phyloP scores from a whole-genome alignment of 257 asterid species.

The Nicotiana noctiflora region DNA sequence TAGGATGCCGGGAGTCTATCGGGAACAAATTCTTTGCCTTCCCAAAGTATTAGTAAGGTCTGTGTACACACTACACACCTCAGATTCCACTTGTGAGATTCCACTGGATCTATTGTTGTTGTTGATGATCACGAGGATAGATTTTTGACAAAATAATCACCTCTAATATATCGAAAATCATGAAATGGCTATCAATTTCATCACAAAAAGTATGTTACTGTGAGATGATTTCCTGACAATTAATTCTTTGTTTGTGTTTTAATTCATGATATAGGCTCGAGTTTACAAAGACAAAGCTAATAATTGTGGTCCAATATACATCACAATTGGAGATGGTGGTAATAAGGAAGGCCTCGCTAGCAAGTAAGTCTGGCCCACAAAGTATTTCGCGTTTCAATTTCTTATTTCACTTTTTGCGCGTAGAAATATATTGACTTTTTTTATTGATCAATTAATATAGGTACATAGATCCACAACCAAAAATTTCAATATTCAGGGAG shows the following conservation, averaged over 20 bases:
- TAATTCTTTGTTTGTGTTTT: not conserved
- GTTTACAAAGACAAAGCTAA: conserved; percentile 48
- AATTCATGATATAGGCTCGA: conserved; percentile 26
- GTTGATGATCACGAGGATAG: too few species aligned
- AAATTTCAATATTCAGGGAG: conserved; percentile 61
- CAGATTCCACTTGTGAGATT: too few species aligned
- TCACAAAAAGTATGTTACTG: not conserved
- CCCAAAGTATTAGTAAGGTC: too few species aligned
- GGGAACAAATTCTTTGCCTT: too few species aligned
- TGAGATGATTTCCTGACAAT: not conserved
- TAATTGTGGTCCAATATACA: conserved; percentile 54
- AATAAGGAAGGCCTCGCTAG: conserved; percentile 81
- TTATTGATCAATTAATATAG: conserved; percentile 22
- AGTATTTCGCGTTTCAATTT: not conserved
- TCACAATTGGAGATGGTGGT: conserved; percentile 81
- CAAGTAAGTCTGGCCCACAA: conserved; percentile 21
- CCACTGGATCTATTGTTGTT: too few species aligned
- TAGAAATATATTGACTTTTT: not conserved
- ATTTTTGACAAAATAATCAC: not conserved
- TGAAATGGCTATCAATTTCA: not conserved
- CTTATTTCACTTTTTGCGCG: not conserved
- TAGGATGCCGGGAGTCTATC: too few species aligned
- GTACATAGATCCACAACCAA: conserved; percentile 44
- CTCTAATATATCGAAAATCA: not conserved
- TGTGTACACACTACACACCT: too few species aligned